Evolutionary conservation across 2,329 filamentous ascomycete genomes (phyloP).

Genomic region (Ceratocystis cacaofunesta): DNA sequence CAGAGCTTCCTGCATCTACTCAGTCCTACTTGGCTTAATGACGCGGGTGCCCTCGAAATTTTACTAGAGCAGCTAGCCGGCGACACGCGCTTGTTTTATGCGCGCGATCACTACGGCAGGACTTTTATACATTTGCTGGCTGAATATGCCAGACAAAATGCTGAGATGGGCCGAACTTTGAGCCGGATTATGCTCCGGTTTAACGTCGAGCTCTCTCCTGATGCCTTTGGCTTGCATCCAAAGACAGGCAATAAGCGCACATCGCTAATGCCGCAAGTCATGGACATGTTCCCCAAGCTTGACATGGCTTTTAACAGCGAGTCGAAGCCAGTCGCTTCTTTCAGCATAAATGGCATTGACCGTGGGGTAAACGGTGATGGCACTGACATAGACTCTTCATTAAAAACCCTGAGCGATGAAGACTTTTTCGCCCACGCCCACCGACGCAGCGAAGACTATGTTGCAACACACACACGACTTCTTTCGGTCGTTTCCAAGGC

Average conservation of each 20-base stretch:
- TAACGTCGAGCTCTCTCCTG: constrained; percentile 25
- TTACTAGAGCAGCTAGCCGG: constrained; percentile 22
- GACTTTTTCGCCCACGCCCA: background rate
- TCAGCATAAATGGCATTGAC: background rate
- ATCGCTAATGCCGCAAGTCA: background rate
- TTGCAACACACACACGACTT: constrained; percentile 7
- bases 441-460: constrained; percentile 17
- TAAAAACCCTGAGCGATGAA: constrained; percentile 9
- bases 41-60: constrained; percentile 16
- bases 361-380: background rate
- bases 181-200: constrained; percentile 25
- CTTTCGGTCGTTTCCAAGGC: constrained; percentile 20
- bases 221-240: constrained; percentile 33
- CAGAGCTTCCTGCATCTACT: constrained; percentile 37
- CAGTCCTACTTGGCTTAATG: constrained; percentile 25
- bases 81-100: constrained; percentile 22
- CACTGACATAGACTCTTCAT: background rate
- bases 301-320: background rate
- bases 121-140: constrained; percentile 35
- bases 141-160: background rate
- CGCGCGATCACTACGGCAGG: constrained; percentile 36
- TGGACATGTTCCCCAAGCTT: background rate
- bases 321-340: background rate
- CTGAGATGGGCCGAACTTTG: constrained; percentile 6
- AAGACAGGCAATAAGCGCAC: background rate